Conservation (phyloP, 1,284 basidiomycete genomes). For the Malassezia yamatoensis region DNA sequence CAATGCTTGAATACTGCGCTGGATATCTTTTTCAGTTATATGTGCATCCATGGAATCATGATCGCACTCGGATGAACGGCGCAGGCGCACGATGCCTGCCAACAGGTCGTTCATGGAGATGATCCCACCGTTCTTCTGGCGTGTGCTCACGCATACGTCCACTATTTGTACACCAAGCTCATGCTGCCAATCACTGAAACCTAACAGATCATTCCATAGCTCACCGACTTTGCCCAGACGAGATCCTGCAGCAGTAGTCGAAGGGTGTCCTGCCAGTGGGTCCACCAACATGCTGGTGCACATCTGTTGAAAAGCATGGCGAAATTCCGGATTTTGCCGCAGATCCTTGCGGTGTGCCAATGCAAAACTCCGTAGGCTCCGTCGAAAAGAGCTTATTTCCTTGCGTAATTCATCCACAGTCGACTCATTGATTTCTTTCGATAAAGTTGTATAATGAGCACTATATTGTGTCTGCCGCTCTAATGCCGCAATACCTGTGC, state of each 20-base stretch:
- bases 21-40: constrained; percentile 71
- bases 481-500: constrained; percentile 52
- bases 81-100: constrained; percentile 63
- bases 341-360: constrained; percentile 74
- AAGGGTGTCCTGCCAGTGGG: constrained; percentile 57
- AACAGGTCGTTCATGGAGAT: constrained; percentile 80
- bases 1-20: constrained; percentile 73
- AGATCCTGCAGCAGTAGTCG: constrained; percentile 4
- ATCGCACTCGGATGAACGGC: constrained; percentile 40
- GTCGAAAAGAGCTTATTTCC: constrained; percentile 73
- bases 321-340: constrained; percentile 69
- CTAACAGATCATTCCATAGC: constrained; percentile 74
- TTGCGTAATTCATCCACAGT: constrained; percentile 69
- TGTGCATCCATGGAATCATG: constrained; percentile 2
- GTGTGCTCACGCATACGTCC: constrained; percentile 82
- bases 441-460: constrained; percentile 64
- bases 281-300: constrained; percentile 90
- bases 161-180: constrained; percentile 94
- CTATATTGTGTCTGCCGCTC: constrained; percentile 49
- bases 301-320: constrained; percentile 90
- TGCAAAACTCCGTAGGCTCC: constrained; percentile 70
- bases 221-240: constrained; percentile 57
- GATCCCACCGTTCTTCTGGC: constrained; percentile 78
- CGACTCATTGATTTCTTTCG: constrained; percentile 62
- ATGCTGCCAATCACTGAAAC: constrained; percentile 82